Percentiles rank a stretch among this genome's conserved stretches.
Conservation (phyloP, 208 protist genomes). For the Endotrypanum monterogeii region DNA sequence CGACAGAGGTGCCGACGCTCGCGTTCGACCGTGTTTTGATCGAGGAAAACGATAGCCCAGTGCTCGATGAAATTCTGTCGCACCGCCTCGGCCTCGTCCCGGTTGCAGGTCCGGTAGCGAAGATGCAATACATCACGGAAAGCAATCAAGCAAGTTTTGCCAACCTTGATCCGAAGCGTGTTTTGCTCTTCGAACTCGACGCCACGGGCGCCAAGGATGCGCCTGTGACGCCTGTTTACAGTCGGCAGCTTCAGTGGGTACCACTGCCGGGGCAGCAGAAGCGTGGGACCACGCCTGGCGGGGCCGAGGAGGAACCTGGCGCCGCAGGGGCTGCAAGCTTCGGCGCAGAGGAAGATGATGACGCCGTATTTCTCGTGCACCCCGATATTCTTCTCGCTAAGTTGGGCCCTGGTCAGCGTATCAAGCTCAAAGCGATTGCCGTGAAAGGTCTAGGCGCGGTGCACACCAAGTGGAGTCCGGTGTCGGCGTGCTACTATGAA, state of each 20-base stretch:
- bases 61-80: constrained; percentile 97
- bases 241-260: constrained; percentile 91
- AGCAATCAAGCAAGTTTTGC: constrained; percentile 45
- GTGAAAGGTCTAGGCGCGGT: constrained; percentile 96
- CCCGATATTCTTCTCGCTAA: constrained; percentile 98
- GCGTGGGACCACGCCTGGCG: not conserved
- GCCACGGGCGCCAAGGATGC: constrained; percentile 68
- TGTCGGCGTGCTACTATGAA: constrained; percentile 96
- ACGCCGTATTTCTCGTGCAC: constrained; percentile 93
- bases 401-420: constrained; percentile 94
- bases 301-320: not conserved
- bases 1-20: constrained; percentile 98
- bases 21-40: constrained; percentile 98
- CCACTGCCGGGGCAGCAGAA: constrained; percentile 86
- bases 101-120: constrained; percentile 94
- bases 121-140: constrained; percentile 89
- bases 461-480: constrained; percentile 99
- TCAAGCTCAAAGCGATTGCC: constrained; percentile 94
- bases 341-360: constrained; percentile 37
- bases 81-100: constrained; percentile 98
- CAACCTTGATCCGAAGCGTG: constrained; percentile 68
- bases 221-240: constrained; percentile 86
- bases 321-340: constrained; percentile 7
- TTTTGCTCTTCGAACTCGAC: constrained; percentile 85
- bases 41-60: constrained; percentile 97